A percentile compares a stretch with the other conserved stretches of the same genome.
Conservation (phyloP, 768 basidiomycete species). For the Boletus subparvulus region DNA sequence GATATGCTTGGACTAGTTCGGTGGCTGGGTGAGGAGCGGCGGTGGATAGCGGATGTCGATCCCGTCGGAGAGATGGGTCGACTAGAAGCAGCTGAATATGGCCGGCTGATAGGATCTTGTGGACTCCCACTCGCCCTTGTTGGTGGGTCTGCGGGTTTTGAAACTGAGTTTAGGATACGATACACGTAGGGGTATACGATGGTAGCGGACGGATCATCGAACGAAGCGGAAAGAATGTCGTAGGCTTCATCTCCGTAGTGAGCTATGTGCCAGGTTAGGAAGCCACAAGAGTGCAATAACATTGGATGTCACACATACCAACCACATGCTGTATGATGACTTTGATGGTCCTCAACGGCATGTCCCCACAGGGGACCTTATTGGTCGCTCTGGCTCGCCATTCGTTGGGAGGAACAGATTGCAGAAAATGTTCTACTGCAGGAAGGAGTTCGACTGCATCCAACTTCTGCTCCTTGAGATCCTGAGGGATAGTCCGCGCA, state of each 20-base stretch:
- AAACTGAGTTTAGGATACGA: slow-evolving; percentile 76
- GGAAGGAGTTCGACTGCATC: slow-evolving; percentile 88
- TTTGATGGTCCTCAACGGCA: slow-evolving; percentile 97
- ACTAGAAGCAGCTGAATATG: slow-evolving; percentile 60
- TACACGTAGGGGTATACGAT: slow-evolving; percentile 96
- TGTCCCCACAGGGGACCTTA: slow-evolving; percentile 92
- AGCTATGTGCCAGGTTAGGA: slow-evolving; percentile 42
- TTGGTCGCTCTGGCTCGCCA: slow-evolving; percentile 92
- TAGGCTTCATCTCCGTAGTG: slow-evolving; percentile 89
- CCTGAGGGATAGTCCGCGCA: slow-evolving; percentile 90
- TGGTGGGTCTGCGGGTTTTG: slow-evolving; percentile 40
- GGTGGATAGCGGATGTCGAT: slow-evolving; percentile 53
- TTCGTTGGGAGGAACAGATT: slow-evolving; percentile 91
- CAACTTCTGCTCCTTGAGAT: slow-evolving; percentile 74
- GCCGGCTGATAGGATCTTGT: slow-evolving; percentile 42
- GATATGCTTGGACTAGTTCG: slow-evolving; percentile 68
- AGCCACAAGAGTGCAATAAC: slow-evolving; percentile 6
- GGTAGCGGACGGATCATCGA: slow-evolving; percentile 96
- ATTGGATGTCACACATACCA: slow-evolving; percentile 53
- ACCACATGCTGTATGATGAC: slow-evolving; percentile 97
- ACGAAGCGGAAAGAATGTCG: slow-evolving; percentile 83
- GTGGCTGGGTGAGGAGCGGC: slow-evolving; percentile 60
- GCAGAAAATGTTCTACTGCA: slow-evolving; percentile 91
- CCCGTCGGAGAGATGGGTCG: slow-evolving; percentile 72
- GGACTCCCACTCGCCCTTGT: slow-evolving; percentile 24